Evolutionary conservation across 2,329 filamentous ascomycete genomes (phyloP), one percentile per base, ranked within the genome.

Genomic region (Epichloe aotearoae): DNA sequence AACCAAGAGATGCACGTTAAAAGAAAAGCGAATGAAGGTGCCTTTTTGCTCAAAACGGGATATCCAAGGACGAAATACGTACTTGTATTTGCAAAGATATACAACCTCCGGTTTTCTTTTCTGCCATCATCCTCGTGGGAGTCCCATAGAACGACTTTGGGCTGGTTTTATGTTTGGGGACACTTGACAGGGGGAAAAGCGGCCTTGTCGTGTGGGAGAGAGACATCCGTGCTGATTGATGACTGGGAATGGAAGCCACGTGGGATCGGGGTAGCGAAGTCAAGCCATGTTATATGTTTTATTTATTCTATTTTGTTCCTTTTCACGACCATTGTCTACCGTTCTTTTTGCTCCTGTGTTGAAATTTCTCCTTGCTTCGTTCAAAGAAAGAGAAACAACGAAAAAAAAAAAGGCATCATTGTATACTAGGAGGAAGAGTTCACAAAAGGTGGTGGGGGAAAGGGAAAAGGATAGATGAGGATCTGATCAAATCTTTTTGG

Each of bases 161-260:
- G 33, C 43, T 46, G 40, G 47, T 36, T 34, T 34, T 47, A 30
- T 55, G 52, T 54, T 56, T 49, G 17, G 53, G 53, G 39, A 41
- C 15, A 10, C 34, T 37, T 26, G 26, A 48, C 33, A 38, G 23
- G 17, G 30, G 7, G n/a, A 11, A 40, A 49, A 42, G 26, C 37
- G 15, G 37, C 48, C 33, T 11, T 46, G 46, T 46, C 36, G 26
- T 49, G 30, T 46, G 37, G 19, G 36, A 40, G 46, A 51, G 36
- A 40, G 46, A 51, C 33, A 20, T 23, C 33, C 45, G 4, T 47
- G 49, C 38, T 8, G 8, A 20, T 23, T 14, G 36, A 46, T 44
- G 40, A 33, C 17, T 44, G 40, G 46, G 40, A 45, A 38, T 34
- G n/a, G n/a, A 20, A 46, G 46, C 34, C 4, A 17, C 37, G 30